Evolutionary conservation across 75 land plant genomes (phyloP), one percentile per base, ranked within the genome.

Genomic region (Pseudotsuga menziesii): DNA sequence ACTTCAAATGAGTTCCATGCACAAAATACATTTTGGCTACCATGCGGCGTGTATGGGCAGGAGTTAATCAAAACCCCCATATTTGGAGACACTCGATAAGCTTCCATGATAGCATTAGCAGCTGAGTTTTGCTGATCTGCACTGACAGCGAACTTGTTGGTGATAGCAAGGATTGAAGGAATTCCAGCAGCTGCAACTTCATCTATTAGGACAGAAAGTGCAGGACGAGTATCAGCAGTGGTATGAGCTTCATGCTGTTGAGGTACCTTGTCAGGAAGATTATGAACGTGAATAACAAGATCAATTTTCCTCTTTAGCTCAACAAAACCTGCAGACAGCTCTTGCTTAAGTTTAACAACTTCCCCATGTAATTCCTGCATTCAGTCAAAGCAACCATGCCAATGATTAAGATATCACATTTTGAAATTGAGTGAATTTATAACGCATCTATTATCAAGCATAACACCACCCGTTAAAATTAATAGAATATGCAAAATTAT

Each of bases 81-180:
- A 82, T 79, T 80, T 35, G 89, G 86, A 78, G 89, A 83, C 71
- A 88, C 90, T 74, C 85, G 78, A 79, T 96, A 96, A 29, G 97
- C 91, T 44, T 92, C 85, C 81, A 94, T 64, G 0, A 92, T 90
- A 61, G 87, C 84, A 73, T 79, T 78, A 74, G 91, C 76, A 67
- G 88, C 94, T 22, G 82, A 80, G 20, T 83, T 90, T 63, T 96
- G 94, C 60, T 89, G 89, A 76, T 96, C 90, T 26, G 97, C 99
- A 89, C 98, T 94, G 19, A 96, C 95, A 79, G 95, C 86, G 79
- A 90, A 96, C 80, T 94, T 96, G 69, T 96, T 96, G 54, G 97
- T 96, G 58, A 96, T 88, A 55, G 99, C 94, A 67, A 96, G 89
- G 58, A 96, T 79, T 85, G 84, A 86, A 23, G 99, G 98, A 41